phyloP scores from a whole-genome alignment of 2,329 filamentous ascomycete species.

The Harringtonia aguacate region DNA sequence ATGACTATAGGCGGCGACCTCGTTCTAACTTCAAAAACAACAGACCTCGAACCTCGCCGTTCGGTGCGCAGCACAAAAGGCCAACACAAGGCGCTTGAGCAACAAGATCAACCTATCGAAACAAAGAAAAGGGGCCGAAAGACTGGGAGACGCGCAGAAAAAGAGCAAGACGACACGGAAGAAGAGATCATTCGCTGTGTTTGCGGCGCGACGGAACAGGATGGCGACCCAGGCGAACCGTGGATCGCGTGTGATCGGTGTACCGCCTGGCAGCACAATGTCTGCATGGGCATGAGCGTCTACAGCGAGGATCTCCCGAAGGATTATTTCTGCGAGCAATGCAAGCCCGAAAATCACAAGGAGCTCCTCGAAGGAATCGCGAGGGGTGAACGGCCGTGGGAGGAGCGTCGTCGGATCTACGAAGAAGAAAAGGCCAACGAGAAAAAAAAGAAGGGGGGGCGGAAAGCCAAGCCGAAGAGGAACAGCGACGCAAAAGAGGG shows the following conservation, averaged over 20 bases:
- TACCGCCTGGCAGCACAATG: conserved; percentile 92
- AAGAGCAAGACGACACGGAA: conserved; percentile 41
- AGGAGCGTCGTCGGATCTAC: conserved; percentile 52
- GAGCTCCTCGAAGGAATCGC: conserved; percentile 68
- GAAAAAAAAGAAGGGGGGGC: conserved; percentile 44
- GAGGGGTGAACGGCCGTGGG: conserved; percentile 80
- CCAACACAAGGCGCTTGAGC: conserved; percentile 84
- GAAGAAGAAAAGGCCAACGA: conserved; percentile 51
- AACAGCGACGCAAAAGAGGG: conserved; percentile 51
- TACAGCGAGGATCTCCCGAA: conserved; percentile 70
- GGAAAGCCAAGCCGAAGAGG: conserved; percentile 54
- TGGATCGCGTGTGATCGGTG: conserved; percentile 97
- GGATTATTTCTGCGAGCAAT: conserved; percentile 88
- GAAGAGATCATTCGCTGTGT: conserved; percentile 84
- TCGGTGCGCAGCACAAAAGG: conserved; percentile 95
- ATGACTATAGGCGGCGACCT: background rate
- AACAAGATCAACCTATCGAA: conserved; percentile 50
- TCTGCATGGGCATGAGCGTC: conserved; percentile 78
- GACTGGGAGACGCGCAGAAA: conserved; percentile 50
- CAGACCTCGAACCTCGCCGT: conserved; percentile 69
- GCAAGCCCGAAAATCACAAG: conserved; percentile 73
- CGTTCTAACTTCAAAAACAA: conserved; percentile 6
- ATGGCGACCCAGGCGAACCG: conserved; percentile 74
- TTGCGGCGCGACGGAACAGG: conserved; percentile 77
- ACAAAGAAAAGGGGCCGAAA: conserved; percentile 38